Base-by-base conservation (phyloP, 1,284 basidiomycete genomes). In the Trametes hirsuta region DNA sequence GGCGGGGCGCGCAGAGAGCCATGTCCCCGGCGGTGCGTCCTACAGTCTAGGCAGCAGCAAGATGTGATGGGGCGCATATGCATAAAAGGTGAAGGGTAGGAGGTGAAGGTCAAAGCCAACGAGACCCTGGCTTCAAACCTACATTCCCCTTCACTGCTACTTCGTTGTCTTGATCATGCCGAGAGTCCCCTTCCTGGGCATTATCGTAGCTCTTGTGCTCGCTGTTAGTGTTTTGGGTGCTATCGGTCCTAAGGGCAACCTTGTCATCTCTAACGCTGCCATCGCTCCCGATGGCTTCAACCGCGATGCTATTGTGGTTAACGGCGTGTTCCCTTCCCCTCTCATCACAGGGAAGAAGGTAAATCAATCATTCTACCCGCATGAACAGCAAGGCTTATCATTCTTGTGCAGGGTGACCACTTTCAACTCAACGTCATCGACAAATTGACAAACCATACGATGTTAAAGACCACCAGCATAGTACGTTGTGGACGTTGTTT, bases 351-450 rank as follows among this genome's bases (percentile, higher is more conserved):
- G 59, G 14, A 56, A 51, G n/a, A 72, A 72, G 68, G 72, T 72
- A n/a, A 9, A 56, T 18, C 1, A 5, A 1, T 5, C 11, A 0
- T 12, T 25, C 24, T 35, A 5, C 2, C 8, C n/a, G 3, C 11
- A 3, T 6, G 15, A 2, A 4, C 24, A 15, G 4, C 14, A 35
- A 11, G 18, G 6, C 47, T 55, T n/a, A 55, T 30, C 12, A 10
- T 2, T 35, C 3, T 15, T 4, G 3, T 18, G 11, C 53, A 74
- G 71, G 72, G 70, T 0, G 64, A 65, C 39, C 15, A 44, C 2
- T 72, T 74, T 60, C 59, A 69, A 61, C 63, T 77, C 49, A 77
- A 76, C 45, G 75, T 78, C 45, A 65, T 70, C 24, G 69, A 77
- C 61, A 53, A 69, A 22, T 60, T 78, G 40, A 73, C 68, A 1